These are phyloP conservation scores for Saccharata proteae DNA, from an alignment of 2,329 filamentous ascomycete genomes.

Conservation along the genomic window DNA sequence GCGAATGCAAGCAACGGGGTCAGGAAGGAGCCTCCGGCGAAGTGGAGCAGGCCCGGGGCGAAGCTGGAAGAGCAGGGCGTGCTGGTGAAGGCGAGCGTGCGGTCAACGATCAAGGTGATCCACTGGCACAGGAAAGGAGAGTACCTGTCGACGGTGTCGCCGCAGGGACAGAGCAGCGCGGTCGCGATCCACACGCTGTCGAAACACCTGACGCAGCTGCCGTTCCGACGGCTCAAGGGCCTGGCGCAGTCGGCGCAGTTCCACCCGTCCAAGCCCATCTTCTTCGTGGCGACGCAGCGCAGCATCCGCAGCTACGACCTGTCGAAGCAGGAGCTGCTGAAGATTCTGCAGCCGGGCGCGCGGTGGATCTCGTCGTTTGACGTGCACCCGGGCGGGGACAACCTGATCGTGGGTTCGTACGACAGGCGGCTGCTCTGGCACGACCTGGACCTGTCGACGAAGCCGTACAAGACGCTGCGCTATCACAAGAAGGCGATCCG, in stretches of 20 bases:
- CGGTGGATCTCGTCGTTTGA: constrained; percentile 92
- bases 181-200: constrained; percentile 91
- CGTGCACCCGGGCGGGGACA: constrained; percentile 85
- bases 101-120: constrained; percentile 72
- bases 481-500: constrained; percentile 91
- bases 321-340: constrained; percentile 79
- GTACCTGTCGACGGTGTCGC: constrained; percentile 86
- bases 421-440: constrained; percentile 93
- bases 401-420: constrained; percentile 88
- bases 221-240: constrained; percentile 66
- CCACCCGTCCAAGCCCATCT: constrained; percentile 82
- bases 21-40: constrained; percentile 64
- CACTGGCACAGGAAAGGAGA: constrained; percentile 91
- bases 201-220: constrained; percentile 88
- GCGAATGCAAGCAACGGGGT: constrained; percentile 35
- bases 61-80: constrained; percentile 68
- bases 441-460: constrained; percentile 79
- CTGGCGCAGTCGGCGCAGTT: constrained; percentile 86
- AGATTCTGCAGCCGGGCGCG: constrained; percentile 85
- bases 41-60: constrained; percentile 69
- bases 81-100: constrained; percentile 66
- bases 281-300: constrained; percentile 93
- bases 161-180: constrained; percentile 62
- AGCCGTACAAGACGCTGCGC: constrained; percentile 91
- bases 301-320: constrained; percentile 91